Conservation (phyloP, 768 basidiomycete species). For the Leccinum rimulosum region DNA sequence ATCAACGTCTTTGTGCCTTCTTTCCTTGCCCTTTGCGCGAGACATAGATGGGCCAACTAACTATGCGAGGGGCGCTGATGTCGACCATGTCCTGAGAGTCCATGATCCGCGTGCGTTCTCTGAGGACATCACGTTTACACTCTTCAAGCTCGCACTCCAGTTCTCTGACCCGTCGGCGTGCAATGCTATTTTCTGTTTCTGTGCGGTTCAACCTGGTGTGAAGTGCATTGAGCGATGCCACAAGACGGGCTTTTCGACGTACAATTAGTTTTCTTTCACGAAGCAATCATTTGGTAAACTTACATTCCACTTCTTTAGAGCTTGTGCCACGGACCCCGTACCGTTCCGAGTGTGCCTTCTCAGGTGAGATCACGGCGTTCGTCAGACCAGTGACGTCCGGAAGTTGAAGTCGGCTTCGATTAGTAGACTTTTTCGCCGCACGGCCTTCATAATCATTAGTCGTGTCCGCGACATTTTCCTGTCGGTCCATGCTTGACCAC, state of each 20-base stretch:
- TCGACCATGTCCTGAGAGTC: conserved; percentile 48
- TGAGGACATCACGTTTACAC: conserved; percentile 73
- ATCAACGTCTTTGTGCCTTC: conserved; percentile 36
- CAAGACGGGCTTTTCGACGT: conserved; percentile 49
- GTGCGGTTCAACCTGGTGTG: conserved; percentile 70
- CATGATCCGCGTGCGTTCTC: conserved; percentile 63
- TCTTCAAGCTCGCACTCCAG: conserved; percentile 84
- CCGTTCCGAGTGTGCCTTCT: conserved; percentile 52
- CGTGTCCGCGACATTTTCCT: conserved; percentile 12
- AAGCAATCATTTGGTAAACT: conserved; percentile 9
- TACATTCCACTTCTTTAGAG: conserved; percentile 66
- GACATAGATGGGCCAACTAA: conserved; percentile 17
- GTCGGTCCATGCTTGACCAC: conserved; percentile 25
- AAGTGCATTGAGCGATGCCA: conserved; percentile 58
- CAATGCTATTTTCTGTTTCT: conserved; percentile 80
- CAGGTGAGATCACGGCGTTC: conserved; percentile 72
- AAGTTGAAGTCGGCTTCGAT: conserved; percentile 49
- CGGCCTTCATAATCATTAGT: conserved; percentile 12
- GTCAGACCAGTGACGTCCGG: conserved; percentile 87
- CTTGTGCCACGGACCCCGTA: conserved; percentile 45
- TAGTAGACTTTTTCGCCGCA: conserved; percentile 24
- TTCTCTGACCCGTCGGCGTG: conserved; percentile 79
- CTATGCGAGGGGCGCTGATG: conserved; percentile 12
- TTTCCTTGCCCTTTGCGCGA: conserved; percentile 30
- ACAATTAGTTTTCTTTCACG: not conserved